Conservation (phyloP, 345 rosid genomes). For the Erucastrum elatum region DNA sequence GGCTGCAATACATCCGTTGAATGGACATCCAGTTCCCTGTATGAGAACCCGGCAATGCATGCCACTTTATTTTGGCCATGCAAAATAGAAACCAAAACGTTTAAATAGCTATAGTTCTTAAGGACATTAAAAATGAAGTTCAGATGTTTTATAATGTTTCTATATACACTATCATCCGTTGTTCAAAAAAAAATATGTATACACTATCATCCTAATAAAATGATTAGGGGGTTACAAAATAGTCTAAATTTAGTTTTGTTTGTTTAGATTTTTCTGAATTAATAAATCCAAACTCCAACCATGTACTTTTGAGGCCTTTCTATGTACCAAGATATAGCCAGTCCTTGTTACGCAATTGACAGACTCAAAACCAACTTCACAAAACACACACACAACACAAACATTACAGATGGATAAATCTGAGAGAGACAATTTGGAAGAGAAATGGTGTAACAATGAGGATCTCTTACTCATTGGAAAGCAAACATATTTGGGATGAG, state of each 20-base stretch:
- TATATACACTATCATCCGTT: too few relatives aligned
- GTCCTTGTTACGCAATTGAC: constrained; percentile 24
- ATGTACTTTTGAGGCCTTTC: neutral
- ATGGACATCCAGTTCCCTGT: neutral
- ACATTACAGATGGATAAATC: constrained; percentile 32
- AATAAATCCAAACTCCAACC: neutral
- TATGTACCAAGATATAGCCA: constrained; percentile 1
- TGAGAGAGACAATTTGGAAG: constrained; percentile 38
- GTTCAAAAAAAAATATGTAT: too few relatives aligned
- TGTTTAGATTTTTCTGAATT: neutral
- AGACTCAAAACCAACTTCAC: constrained; percentile 24
- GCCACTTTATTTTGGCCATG: neutral
- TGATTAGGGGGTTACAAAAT: neutral
- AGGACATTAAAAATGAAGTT: neutral
- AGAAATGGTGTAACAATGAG: constrained; percentile 36
- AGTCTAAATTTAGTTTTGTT: neutral
- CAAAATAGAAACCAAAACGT: neutral
- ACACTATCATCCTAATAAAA: neutral
- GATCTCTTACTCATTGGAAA: constrained; percentile 29
- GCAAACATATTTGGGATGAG: constrained; percentile 24
- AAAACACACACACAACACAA: constrained; percentile 38
- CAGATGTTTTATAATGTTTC: neutral
- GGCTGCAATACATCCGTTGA: neutral
- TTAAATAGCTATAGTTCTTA: neutral
- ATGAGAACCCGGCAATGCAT: neutral